Evolutionary conservation across 129 eudicot genomes (phyloP), one percentile per base, ranked within the genome.

Genomic region (Artemisia argyi): DNA sequence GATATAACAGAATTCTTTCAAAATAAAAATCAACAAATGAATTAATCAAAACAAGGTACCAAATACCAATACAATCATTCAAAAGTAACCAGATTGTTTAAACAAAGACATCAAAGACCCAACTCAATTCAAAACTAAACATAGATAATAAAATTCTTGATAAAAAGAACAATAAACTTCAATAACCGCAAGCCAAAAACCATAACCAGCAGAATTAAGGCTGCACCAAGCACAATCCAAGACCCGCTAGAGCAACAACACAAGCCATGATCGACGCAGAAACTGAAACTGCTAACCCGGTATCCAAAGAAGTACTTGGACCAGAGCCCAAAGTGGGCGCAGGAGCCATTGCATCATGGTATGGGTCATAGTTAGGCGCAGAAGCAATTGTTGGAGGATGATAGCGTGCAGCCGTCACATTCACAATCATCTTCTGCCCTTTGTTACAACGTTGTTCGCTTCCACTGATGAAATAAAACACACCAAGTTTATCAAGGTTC

Each of bases 391-490:
- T 15, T 6, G 74, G 71, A 1, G 75, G 48, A 58, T 15, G 5
- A 4, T n/a, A 69, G 12, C 13, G 79, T 17, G 15, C 11, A 52
- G 19, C 12, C 6, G 28, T 20, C 61, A 80, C 80, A 14, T 69
- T 48, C 61, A 80, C 72, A 7, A 48, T 56, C 73, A 75, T 80
- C 28, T 13, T 65, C 17, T 75, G 80, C 0, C 84, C 84, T 69
- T 75, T 50, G 6, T 22, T 17, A 20, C 84, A 80, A n/a, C 73
- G 73, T 9, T 66, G 68, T 6, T 67, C 13, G 1, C 28, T 60
- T 32, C 84, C 84, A 57, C 84, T 80, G 5, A 80, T 55, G 73
- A 80, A 80, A 50, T 69, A 80, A 48, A 62, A 0, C 1, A 22
- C 10, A 15, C 84, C 80, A 57, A 44, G 63, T 64, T 75, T 66